These are phyloP conservation scores for Xanthoconium stramineum DNA, from an alignment of 768 basidiomycete genomes.

Conservation along the genomic window DNA sequence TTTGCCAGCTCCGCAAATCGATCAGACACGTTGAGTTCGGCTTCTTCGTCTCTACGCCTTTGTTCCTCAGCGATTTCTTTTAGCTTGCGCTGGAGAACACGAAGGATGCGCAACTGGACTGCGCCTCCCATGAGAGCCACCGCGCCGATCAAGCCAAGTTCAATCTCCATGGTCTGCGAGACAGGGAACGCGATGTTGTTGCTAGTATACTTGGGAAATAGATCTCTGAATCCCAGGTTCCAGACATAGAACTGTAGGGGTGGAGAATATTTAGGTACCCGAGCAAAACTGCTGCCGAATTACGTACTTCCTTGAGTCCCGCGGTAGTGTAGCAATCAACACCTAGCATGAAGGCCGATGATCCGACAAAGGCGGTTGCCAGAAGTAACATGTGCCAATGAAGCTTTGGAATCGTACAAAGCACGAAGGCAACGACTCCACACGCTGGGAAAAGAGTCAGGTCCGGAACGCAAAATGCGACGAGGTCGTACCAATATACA, in stretches of 20 bases:
- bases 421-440: slow-evolving; percentile 73
- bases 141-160: slow-evolving; percentile 84
- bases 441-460: slow-evolving; percentile 44
- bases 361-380: slow-evolving; percentile 87
- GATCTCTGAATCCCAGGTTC: slow-evolving; percentile 81
- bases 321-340: slow-evolving; percentile 92
- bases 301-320: slow-evolving; percentile 83
- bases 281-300: neutral
- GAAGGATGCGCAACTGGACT: slow-evolving; percentile 84
- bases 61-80: slow-evolving; percentile 77
- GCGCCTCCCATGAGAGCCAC: slow-evolving; percentile 84
- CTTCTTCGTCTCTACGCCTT: slow-evolving; percentile 66
- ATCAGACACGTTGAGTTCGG: slow-evolving; percentile 70
- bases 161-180: slow-evolving; percentile 89
- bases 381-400: slow-evolving; percentile 86
- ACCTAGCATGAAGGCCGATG: slow-evolving; percentile 87
- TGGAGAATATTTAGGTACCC: slow-evolving; percentile 11
- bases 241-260: slow-evolving; percentile 81
- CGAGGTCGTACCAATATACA: slow-evolving; percentile 66
- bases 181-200: slow-evolving; percentile 77
- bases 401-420: slow-evolving; percentile 81
- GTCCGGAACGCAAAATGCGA: slow-evolving; percentile 18
- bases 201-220: slow-evolving; percentile 75
- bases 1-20: slow-evolving; percentile 59
- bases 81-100: slow-evolving; percentile 74